Conservation (phyloP, 2,329 filamentous ascomycete genomes). For the Fusarium nisikadoi region DNA sequence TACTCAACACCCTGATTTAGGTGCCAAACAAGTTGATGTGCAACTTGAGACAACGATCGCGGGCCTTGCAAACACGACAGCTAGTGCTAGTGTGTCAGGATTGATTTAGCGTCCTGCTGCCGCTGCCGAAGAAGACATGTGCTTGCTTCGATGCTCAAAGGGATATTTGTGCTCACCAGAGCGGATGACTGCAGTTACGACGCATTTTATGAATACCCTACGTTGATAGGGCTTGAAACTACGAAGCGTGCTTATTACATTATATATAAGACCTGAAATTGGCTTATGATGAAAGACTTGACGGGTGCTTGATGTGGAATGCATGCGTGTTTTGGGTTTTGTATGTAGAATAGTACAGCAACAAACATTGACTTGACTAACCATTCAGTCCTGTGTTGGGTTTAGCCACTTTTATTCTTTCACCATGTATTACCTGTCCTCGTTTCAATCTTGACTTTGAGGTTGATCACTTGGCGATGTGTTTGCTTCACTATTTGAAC, state of each 20-base stretch:
- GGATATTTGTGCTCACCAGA: neutral
- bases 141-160: neutral
- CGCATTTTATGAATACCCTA: constrained; percentile 15
- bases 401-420: neutral
- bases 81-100: neutral
- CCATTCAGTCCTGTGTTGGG: neutral
- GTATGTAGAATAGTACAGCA: constrained; percentile 5
- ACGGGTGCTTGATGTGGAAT: neutral
- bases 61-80: neutral
- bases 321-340: neutral
- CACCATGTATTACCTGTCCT: neutral
- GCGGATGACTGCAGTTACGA: neutral
- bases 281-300: neutral
- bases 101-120: neutral
- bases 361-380: neutral
- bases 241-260: constrained; percentile 20
- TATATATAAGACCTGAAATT: constrained; percentile 16
- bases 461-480: too few species aligned
- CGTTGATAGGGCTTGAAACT: neutral
- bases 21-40: neutral
- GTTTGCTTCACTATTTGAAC: neutral
- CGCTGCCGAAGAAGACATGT: neutral
- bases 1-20: constrained; percentile 26
- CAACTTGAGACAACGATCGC: neutral
- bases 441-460: neutral